Base-by-base conservation (phyloP, 805 yeast genomes). In the Yamadazyma phyllophila region DNA sequence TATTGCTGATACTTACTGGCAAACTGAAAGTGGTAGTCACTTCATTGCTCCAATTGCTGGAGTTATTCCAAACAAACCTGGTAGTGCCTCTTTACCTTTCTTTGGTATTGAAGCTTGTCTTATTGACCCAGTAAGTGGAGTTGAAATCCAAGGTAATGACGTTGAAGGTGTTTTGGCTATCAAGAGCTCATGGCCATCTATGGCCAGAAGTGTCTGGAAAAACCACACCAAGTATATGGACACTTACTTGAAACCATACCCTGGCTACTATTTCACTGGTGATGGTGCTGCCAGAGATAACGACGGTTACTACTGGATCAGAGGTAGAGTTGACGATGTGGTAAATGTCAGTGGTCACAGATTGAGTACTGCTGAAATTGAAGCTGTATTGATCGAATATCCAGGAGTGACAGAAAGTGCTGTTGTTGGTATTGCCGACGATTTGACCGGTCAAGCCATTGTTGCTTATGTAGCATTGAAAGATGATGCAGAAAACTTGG, bases 291-390 rank as follows among this genome's bases (percentile, higher is more conserved):
- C 96, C 36, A 83, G 97, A 65, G 99, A 94, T 67, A 81, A 81
- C 51, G 98, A 94, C 62, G 98, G 98, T 41, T 94, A 83, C 77
- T 88, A 83, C 74, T 94, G 98, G 97, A 92, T 94, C 66, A 80
- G 92, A 68, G 99, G 99, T 60, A 85, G 99, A 69, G 97, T 94
- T 53, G 98, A 94, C 66, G 99, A 94, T 61, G 98, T 94, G 49
- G 99, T 92, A 56, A 94, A 94, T 63, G 98, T 94, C 33, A 85
- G 96, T 43, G 99, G 99, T 55, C 99, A 94, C 72, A 84, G 99
- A 69, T 78, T 94, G 56, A 89, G 97, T n/a, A 92, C 99, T 37
- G 95, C 98, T 17, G 99, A 94, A 73, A 94, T 94, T 57, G 99
- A 94, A 68, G 87, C 91, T 39, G 90, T 92, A 6, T 71, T 87